Percentiles rank a stretch among this genome's conserved stretches.
phyloP scores from a whole-genome alignment of 108 stramenopile genomes.

The Stephanodiscus minutulus region DNA sequence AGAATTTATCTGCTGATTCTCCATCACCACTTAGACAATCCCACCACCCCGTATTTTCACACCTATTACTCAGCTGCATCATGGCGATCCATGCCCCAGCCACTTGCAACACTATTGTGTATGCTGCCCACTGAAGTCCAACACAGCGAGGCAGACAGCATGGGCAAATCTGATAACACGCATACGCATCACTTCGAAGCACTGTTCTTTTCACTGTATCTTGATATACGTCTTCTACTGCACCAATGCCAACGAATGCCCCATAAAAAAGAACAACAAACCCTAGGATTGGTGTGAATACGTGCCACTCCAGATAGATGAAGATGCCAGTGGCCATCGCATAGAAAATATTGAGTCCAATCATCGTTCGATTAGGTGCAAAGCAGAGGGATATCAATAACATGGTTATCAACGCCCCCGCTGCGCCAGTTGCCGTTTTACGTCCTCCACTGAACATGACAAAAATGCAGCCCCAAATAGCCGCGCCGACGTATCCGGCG shows the following conservation, averaged over 20 bases:
- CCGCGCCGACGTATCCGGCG: constrained; percentile 48
- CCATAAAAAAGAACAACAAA: constrained; percentile 51
- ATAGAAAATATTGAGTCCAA: constrained; percentile 41
- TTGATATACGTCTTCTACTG: constrained; percentile 46
- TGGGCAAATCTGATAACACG: constrained; percentile 44
- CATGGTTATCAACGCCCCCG: constrained; percentile 34
- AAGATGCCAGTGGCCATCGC: constrained; percentile 40
- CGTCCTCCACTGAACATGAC: constrained; percentile 48
- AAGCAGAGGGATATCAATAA: constrained; percentile 51
- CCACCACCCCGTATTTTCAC: constrained; percentile 48
- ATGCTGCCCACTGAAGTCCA: constrained; percentile 48
- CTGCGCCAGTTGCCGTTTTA: constrained; percentile 46
- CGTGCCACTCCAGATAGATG: constrained; percentile 50
- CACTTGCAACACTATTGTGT: constrained; percentile 38
- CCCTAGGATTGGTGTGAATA: constrained; percentile 46
- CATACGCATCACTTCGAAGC: constrained; percentile 49
- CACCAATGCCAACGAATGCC: constrained; percentile 46
- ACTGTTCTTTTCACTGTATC: constrained; percentile 42
- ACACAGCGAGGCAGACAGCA: constrained; percentile 53
- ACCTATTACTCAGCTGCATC: constrained; percentile 60
- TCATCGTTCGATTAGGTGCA: constrained; percentile 51
- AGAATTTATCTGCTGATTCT: background rate
- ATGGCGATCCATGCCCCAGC: constrained; percentile 48
- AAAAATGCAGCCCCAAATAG: constrained; percentile 51
- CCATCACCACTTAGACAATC: constrained; percentile 42